phyloP scores from a whole-genome alignment of 176 grass and related monocot species.

The Juncus effusus region DNA sequence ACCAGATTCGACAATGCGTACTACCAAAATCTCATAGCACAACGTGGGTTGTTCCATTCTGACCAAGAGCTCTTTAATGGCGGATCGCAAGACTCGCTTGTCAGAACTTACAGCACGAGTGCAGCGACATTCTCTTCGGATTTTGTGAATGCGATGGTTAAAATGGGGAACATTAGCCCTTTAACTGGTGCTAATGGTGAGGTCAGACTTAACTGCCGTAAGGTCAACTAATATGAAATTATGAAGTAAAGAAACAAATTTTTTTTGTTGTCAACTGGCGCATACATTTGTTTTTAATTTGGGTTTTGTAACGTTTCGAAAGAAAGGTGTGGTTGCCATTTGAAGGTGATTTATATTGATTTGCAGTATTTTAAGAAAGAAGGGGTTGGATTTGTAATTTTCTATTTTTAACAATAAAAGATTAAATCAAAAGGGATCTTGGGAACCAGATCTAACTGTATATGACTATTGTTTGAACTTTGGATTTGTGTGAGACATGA shows the following conservation, averaged over 20 bases:
- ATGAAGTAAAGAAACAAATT: not conserved
- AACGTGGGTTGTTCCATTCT: slow-evolving; percentile 58
- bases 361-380: not conserved
- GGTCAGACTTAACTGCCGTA: slow-evolving; percentile 74
- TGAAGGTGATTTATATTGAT: no score
- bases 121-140: slow-evolving; percentile 24
- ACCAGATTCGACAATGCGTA: slow-evolving; percentile 73
- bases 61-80: slow-evolving; percentile 91
- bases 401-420: not conserved
- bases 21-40: slow-evolving; percentile 54
- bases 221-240: slow-evolving; percentile 27
- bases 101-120: slow-evolving; percentile 51
- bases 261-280: not conserved
- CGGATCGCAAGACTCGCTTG: slow-evolving; percentile 68
- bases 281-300: slow-evolving; percentile 2
- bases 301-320: not conserved
- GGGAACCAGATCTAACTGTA: slow-evolving; percentile 24
- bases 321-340: not conserved
- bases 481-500: slow-evolving; percentile 25
- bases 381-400: not conserved
- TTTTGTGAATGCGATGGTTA: slow-evolving; percentile 59
- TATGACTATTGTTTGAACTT: slow-evolving; percentile 23
- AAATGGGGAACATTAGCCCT: slow-evolving; percentile 63
- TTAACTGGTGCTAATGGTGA: slow-evolving; percentile 42
- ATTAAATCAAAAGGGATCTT: slow-evolving; percentile 9